Evolutionary conservation across 1,284 basidiomycete genomes (phyloP).

Genomic region (Puccinia hordei): DNA sequence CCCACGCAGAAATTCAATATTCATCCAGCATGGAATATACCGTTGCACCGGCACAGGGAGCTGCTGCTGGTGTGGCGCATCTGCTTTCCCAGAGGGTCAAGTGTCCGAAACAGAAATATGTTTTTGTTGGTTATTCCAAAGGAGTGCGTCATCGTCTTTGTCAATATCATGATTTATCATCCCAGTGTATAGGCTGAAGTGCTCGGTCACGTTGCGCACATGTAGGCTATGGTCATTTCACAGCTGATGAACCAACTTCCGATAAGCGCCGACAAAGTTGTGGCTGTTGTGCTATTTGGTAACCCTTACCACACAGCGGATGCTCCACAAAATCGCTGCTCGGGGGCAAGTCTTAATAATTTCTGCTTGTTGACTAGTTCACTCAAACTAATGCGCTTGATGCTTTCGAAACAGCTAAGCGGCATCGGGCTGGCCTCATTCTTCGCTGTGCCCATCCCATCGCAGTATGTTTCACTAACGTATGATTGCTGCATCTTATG

Average conservation of each 20-base stretch:
- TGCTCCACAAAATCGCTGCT: constrained; percentile 39
- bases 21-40: constrained; percentile 25
- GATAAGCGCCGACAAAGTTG: background rate
- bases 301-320: constrained; percentile 27
- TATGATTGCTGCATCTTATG: constrained; percentile 35
- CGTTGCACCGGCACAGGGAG: background rate
- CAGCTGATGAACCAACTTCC: background rate
- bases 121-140: constrained; percentile 48
- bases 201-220: background rate
- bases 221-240: constrained; percentile 46
- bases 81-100: background rate
- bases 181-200: background rate
- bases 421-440: background rate
- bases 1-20: constrained; percentile 15
- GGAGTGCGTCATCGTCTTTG: constrained; percentile 6
- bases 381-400: no score
- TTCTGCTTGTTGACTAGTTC: no score
- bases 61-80: background rate
- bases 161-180: background rate
- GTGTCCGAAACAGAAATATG: constrained; percentile 39
- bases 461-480: background rate
- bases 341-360: constrained; percentile 23
- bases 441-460: background rate
- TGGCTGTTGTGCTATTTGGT: constrained; percentile 36
- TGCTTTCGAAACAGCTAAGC: background rate